Conservation (phyloP, 1,284 basidiomycete genomes). For the Athelia sp. region DNA sequence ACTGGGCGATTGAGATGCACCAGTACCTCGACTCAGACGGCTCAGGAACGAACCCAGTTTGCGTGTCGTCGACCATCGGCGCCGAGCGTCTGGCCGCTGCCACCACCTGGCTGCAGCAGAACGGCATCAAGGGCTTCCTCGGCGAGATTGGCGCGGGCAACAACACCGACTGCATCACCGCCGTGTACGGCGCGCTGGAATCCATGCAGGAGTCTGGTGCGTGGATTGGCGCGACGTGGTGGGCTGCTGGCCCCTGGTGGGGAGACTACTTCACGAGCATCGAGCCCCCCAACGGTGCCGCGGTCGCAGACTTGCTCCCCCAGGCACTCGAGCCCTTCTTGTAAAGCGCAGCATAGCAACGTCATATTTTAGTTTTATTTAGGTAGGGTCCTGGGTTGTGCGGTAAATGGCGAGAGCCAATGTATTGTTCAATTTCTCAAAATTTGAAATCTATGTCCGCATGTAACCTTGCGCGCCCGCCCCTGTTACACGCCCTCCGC, state of each 20-base stretch:
- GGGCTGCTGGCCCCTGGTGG: constrained; percentile 65
- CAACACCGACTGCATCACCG: constrained; percentile 39
- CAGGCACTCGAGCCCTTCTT: too few relatives aligned
- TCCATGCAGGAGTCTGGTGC: constrained; percentile 53
- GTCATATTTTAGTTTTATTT: too few relatives aligned
- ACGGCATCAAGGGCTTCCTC: constrained; percentile 59
- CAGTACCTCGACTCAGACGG: constrained; percentile 67
- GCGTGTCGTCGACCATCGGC: constrained; percentile 57
- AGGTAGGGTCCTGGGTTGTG: too few relatives aligned
- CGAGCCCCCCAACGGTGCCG: constrained; percentile 53
- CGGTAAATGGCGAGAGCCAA: too few relatives aligned
- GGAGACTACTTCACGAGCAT: constrained; percentile 57
- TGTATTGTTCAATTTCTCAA: too few relatives aligned
- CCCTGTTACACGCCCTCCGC: too few relatives aligned
- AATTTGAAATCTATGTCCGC: too few relatives aligned
- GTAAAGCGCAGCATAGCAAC: too few relatives aligned
- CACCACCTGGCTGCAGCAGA: constrained; percentile 52
- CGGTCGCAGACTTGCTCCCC: constrained; percentile 48
- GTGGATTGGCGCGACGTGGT: constrained; percentile 55
- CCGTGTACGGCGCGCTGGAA: constrained; percentile 52
- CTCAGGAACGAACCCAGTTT: constrained; percentile 49
- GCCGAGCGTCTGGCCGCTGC: constrained; percentile 50
- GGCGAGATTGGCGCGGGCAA: constrained; percentile 60
- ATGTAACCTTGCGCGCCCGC: too few relatives aligned
- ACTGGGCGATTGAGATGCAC: constrained; percentile 52